Evolutionary conservation across 139 green algal species (phyloP).

Genomic region (Micractinium conductrix): DNA sequence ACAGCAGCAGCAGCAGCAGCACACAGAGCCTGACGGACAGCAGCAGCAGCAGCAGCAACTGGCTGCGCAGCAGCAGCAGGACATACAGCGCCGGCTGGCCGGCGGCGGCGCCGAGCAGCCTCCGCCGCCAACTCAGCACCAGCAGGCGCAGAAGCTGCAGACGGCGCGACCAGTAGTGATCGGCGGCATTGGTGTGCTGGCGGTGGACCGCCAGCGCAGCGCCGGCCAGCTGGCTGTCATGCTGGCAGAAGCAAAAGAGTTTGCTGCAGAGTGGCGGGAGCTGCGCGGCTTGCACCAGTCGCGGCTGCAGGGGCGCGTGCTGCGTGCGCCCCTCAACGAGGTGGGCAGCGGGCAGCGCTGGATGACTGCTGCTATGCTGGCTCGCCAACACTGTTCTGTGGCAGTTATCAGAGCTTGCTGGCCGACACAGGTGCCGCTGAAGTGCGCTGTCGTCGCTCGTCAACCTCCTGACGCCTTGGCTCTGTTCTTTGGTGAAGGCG

Average conservation of each 20-base stretch:
- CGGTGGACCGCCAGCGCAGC: constrained; percentile 5
- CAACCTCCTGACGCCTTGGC: background rate
- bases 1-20: constrained; percentile 34
- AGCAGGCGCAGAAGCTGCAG: background rate
- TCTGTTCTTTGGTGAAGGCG: constrained; percentile 8
- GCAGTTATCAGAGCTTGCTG: background rate
- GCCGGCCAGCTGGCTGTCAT: constrained; percentile 45
- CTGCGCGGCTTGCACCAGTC: constrained; percentile 61
- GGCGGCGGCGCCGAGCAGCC: background rate
- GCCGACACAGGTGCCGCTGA: background rate
- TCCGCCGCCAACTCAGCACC: too few relatives aligned
- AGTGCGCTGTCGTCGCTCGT: background rate
- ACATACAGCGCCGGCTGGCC: background rate
- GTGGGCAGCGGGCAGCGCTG: background rate
- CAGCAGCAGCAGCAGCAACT: constrained; percentile 12
- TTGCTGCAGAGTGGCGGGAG: constrained; percentile 82
- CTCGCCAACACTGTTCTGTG: background rate
- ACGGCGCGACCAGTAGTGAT: constrained; percentile 38
- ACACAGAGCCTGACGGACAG: background rate
- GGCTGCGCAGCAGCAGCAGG: background rate
- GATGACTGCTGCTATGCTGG: background rate
- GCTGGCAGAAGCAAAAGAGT: constrained; percentile 58
- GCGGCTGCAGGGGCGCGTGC: constrained; percentile 54
- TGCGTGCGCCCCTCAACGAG: constrained; percentile 49
- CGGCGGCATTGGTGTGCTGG: constrained; percentile 56